Conservation (phyloP, 257 asterid genomes). For the Nicotiana tabacum region DNA sequence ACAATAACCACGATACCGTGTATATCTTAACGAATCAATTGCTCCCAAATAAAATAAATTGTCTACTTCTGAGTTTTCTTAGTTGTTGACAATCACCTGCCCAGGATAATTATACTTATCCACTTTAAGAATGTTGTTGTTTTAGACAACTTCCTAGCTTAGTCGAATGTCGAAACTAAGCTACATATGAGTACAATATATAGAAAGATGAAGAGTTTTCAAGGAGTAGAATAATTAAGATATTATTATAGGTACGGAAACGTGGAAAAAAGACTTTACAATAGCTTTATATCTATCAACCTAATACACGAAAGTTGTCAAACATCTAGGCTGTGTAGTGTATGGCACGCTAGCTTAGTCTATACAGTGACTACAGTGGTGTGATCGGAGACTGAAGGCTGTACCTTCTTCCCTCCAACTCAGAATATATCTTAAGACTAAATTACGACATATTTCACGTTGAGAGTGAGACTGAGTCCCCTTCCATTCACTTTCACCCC, state of each 20-base stretch:
- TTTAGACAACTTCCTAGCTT: no score
- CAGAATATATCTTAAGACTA: constrained; percentile 31
- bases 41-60: no score
- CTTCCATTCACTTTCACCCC: constrained; percentile 32
- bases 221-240: not conserved
- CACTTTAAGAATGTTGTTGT: no score
- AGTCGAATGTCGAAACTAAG: not conserved
- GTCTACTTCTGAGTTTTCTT: no score
- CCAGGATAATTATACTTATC: no score
- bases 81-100: no score
- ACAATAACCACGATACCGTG: no score
- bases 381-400: constrained; percentile 75
- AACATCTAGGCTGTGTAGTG: constrained; percentile 21
- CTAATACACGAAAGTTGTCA: constrained; percentile 16
- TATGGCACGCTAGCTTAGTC: constrained; percentile 25
- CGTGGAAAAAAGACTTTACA: not conserved
- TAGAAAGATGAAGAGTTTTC: not conserved
- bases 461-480: constrained; percentile 16
- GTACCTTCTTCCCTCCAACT: constrained; percentile 84
- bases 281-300: not conserved
- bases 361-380: constrained; percentile 26
- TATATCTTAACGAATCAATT: no score
- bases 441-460: constrained; percentile 19
- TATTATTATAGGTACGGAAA: not conserved
- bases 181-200: not conserved